Evolutionary conservation across 495 filamentous ascomycete genomes (phyloP), one percentile per base, ranked within the genome.

Genomic region (Xylaria castorea): DNA sequence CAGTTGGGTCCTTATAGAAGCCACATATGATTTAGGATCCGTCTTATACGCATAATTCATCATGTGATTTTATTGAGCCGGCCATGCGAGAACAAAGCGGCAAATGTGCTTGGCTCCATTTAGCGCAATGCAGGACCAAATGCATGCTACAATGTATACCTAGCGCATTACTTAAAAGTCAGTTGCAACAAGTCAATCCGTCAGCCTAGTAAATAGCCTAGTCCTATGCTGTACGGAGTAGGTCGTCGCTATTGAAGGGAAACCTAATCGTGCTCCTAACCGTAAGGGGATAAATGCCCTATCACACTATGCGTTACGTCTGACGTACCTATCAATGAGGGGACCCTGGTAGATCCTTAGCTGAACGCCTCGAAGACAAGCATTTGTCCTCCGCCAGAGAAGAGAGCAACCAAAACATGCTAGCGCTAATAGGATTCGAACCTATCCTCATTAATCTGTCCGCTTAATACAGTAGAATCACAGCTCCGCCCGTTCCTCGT

Each of bases 311-410:
- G 38, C 12, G 60, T 25, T 63, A 11, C 27, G 38, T 63, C 57
- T 38, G 34, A 38, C 58, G 34, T 38, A 38, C 22, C 34, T 12
- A 38, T 61, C n/a, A 42, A 30, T 42, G 27, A 64, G 61, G 30
- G 25, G 12, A 50, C 27, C 63, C 25, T 30, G 11, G 38, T 48
- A 32, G 25, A 5, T 65, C 62, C 61, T 40, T 66, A 66, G 44
- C 32, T 57, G 34, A 42, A 57, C 65, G 48, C 14, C 63, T 48
- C 42, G 27, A 50, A 16, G 18, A 50, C 61, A 63, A 62, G 61
- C 38, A 25, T 44, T 30, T 36, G 36, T 44, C 61, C 16, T 42
- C 32, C 18, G 6, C 34, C 32, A 22, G n/a, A n/a, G n/a, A n/a
- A n/a, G n/a, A n/a, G n/a, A n/a, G n/a, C n/a, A n/a, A n/a, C n/a